phyloP scores from a whole-genome alignment of 1,284 basidiomycete species.

The Bothia castanella region DNA sequence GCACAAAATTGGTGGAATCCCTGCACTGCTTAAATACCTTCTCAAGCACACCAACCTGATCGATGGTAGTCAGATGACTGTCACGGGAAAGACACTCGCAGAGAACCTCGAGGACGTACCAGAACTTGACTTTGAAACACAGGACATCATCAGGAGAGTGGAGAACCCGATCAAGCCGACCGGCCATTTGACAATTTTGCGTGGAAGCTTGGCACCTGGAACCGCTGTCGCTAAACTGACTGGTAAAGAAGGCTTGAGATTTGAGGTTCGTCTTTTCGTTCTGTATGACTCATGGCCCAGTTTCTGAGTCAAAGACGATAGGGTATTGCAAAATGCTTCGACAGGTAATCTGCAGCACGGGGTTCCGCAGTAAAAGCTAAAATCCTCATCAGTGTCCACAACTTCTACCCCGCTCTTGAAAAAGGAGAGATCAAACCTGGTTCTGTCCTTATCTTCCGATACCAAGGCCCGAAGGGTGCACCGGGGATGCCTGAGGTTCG shows the following conservation, averaged over 20 bases:
- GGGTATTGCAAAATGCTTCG: constrained; percentile 76
- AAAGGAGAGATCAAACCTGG: constrained; percentile 82
- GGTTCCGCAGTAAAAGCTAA: constrained; percentile 1
- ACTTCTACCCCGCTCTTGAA: constrained; percentile 82
- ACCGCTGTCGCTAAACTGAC: constrained; percentile 95
- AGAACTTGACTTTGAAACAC: constrained; percentile 74
- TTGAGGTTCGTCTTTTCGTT: constrained; percentile 54
- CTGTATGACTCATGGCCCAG: background rate
- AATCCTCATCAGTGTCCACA: constrained; percentile 55
- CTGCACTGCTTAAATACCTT: constrained; percentile 80
- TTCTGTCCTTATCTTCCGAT: constrained; percentile 86
- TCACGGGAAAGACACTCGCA: constrained; percentile 90
- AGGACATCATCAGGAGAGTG: constrained; percentile 80
- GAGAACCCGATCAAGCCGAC: constrained; percentile 87
- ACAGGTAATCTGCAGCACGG: constrained; percentile 43
- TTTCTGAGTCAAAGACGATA: constrained; percentile 26
- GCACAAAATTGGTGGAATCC: constrained; percentile 88
- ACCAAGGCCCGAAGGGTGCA: constrained; percentile 94
- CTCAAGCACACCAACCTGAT: constrained; percentile 84
- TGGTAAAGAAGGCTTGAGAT: constrained; percentile 89
- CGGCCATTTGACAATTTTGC: constrained; percentile 89
- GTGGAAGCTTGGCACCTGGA: constrained; percentile 87
- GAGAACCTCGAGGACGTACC: constrained; percentile 84
- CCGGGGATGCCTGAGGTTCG: constrained; percentile 93
- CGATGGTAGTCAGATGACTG: constrained; percentile 87